Base-by-base conservation (phyloP, 1,284 basidiomycete species). In the Termitomyces sp. region DNA sequence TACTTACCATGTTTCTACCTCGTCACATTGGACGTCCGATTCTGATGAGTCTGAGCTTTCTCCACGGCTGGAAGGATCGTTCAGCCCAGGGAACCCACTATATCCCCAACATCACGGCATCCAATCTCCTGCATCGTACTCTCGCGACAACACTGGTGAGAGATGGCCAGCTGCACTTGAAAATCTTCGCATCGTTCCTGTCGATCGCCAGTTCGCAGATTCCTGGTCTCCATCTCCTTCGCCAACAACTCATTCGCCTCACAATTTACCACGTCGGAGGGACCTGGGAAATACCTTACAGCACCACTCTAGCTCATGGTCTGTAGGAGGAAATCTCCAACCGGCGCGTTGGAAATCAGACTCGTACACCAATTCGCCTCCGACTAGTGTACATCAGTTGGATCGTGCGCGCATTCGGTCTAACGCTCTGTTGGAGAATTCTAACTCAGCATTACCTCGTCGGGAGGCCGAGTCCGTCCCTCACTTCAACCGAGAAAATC, bases 381-480 rank as follows among this genome's bases (percentile, higher is more conserved):
- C 54, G 19, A 64, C 59, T 34, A 58, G 67, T n/a, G 71, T 55
- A 7, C 56, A 72, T 57, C 67, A 57, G 17, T n/a, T 69, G 26
- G 76, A 78, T 44, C 71, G 75, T n/a, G 55, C 69, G 31, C 68
- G 75, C 45, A 59, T 68, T 17, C 68, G 75, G 24, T 64, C 70
- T 3, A 68, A 64, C 40, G 68, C 70, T 48, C 63, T 70, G 8
- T 71, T 73, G 50, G 70, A 72, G 17, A 61, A 64, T 44, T 61
- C 68, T 9, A 55, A 60, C 6, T 58, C 63, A 12, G 56, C 42
- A 6, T 31, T 58, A 26, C 61, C 65, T 55, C 66, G 67, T 46
- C 58, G 68, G 33, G 67, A 67, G 26, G 60, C 54, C 34, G 64
- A 67, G 12, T 36, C 54, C 8, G 30, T 44, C 24, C 41, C 53